phyloP scores from a whole-genome alignment of 1,139 yeast species.

The Yamadazyma triangularis region DNA sequence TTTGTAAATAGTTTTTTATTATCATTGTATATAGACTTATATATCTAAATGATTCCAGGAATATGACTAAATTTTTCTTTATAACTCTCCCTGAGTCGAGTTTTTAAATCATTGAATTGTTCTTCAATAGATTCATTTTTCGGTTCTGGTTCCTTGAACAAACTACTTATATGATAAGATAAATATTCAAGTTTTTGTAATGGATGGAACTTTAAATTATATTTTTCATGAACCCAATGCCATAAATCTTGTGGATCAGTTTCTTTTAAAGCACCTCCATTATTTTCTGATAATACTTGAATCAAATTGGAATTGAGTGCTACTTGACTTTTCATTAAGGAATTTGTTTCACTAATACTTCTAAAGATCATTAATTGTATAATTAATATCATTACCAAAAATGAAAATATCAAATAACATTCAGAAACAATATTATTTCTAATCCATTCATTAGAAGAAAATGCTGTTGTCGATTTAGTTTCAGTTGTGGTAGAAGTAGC shows the following conservation, averaged over 20 bases:
- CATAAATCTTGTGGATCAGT: conserved; percentile 13
- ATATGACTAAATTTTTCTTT: neutral
- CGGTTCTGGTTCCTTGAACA: conserved; percentile 7
- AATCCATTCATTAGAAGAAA: conserved; percentile 10
- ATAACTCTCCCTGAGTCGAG: conserved; percentile 10
- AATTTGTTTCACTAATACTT: conserved; percentile 21
- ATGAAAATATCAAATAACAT: conserved; percentile 16
- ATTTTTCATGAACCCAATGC: conserved; percentile 19
- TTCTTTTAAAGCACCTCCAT: conserved; percentile 4
- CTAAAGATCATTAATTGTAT: conserved; percentile 20
- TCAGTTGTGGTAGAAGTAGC: conserved; percentile 3
- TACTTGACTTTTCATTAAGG: conserved; percentile 22
- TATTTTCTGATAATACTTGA: conserved; percentile 5
- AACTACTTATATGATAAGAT: conserved; percentile 16
- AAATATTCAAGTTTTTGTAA: conserved; percentile 22
- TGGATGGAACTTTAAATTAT: conserved; percentile 16
- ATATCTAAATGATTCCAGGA: neutral
- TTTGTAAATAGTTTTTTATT: too few relatives aligned
- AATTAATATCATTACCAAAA: conserved; percentile 19
- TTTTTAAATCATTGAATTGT: conserved; percentile 12
- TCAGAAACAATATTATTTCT: conserved; percentile 15
- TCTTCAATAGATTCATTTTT: conserved; percentile 7
- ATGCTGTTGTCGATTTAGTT: conserved; percentile 1
- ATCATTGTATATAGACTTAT: too few relatives aligned
- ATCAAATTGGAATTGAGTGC: conserved; percentile 19